Percentiles rank a stretch among this genome's conserved stretches.
Evolutionary conservation across 1,284 basidiomycete species (phyloP).

Genomic region (Amylostereum chailletii): DNA sequence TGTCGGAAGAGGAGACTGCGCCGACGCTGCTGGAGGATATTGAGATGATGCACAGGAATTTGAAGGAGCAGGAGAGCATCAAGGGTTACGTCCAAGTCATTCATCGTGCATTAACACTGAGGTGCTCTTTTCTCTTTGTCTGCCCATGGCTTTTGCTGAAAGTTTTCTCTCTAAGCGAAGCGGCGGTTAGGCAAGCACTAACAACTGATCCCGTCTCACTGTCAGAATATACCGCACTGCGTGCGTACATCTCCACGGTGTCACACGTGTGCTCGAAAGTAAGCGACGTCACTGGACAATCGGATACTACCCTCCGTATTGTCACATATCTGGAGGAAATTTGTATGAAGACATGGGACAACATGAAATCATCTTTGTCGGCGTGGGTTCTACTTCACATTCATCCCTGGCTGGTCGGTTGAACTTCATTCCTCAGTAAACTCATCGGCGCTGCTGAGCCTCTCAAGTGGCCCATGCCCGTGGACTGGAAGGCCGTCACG

Average conservation of each 20-base stretch:
- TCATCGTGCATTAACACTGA: slow-evolving; percentile 60
- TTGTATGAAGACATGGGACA: slow-evolving; percentile 62
- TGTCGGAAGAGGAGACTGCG: slow-evolving; percentile 34
- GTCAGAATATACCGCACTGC: slow-evolving; percentile 51
- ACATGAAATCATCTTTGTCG: slow-evolving; percentile 59
- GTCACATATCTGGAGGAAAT: slow-evolving; percentile 50
- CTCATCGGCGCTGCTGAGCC: slow-evolving; percentile 60
- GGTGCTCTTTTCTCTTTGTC: slow-evolving; percentile 39
- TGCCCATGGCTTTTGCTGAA: background rate
- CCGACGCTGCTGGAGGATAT: slow-evolving; percentile 74
- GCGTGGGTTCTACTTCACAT: slow-evolving; percentile 35
- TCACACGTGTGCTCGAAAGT: slow-evolving; percentile 33
- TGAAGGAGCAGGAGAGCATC: slow-evolving; percentile 70
- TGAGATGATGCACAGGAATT: slow-evolving; percentile 61
- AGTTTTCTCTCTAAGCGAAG: slow-evolving; percentile 35
- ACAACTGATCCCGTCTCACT: slow-evolving; percentile 35
- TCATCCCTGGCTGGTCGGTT: slow-evolving; percentile 3
- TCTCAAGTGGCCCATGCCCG: slow-evolving; percentile 73
- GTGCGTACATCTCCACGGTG: slow-evolving; percentile 47
- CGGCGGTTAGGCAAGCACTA: slow-evolving; percentile 40
- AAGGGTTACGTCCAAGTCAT: slow-evolving; percentile 71
- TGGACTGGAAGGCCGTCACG: slow-evolving; percentile 50
- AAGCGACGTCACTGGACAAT: slow-evolving; percentile 35
- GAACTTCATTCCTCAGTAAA: slow-evolving; percentile 30
- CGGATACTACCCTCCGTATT: slow-evolving; percentile 37